Base-by-base conservation (phyloP, 805 yeast species). In the Kazachstania martiniae region DNA sequence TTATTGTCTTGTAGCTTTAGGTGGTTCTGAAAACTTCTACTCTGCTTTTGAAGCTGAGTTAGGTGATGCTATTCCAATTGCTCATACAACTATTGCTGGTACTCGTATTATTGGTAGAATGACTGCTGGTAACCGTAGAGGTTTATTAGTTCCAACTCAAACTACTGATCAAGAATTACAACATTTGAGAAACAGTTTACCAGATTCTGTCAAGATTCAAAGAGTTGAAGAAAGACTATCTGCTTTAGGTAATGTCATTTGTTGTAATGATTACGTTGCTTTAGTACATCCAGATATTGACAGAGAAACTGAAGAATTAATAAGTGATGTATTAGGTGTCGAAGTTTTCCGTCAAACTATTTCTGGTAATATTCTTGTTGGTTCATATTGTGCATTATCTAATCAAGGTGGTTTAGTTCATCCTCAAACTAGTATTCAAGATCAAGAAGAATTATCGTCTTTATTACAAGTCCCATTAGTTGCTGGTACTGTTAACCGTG, bases 291-390 rank as follows among this genome's bases (percentile, higher is more conserved):
- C 99, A 32, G 99, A 91, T 65, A 85, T 91, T 44, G 99, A 91
- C 68, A 79, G 98, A 58, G 99, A 91, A 63, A 91, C 98, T 33
- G 99, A 91, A 65, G 99, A 91, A 66, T 67, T 91, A 48, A 91
- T 91, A 56, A 94, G 97, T 28, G 99, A 91, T 61, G 95, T 87
- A 12, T 70, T 91, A 37, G 99, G 98, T 39, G 99, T 91, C 33
- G 99, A 91, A 64, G 99, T 91, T 28, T 91, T 91, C 72, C 80
- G 97, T 66, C 98, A 91, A 63, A 91, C 99, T 29, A 87, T 91
- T 49, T 96, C 98, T 10, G 96, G 96, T 47, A 89, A 91, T 61
- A 96, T 91, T 37, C 70, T 91, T 40, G 98, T 91, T 34, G 99
- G 99, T 36, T 82, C 95, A 5, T 91, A 91, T 65, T 89, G 97